phyloP scores from a whole-genome alignment of 2,329 filamentous ascomycete species.

The Beauveria sp. region DNA sequence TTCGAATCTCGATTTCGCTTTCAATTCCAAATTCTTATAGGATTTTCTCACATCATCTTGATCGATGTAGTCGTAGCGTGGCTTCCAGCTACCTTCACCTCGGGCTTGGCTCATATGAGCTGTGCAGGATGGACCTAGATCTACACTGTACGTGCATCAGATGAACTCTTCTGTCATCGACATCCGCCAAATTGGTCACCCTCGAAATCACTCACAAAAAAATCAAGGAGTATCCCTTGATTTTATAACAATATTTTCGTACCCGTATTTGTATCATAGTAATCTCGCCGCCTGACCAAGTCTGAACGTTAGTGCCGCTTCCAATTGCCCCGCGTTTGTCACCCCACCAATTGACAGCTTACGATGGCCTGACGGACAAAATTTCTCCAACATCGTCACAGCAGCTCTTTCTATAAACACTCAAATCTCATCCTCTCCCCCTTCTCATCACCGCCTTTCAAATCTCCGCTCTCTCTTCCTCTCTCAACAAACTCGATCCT shows the following conservation, averaged over 20 bases:
- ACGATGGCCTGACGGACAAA: neutral
- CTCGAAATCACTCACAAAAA: neutral
- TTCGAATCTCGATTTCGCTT: no score
- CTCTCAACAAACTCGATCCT: neutral
- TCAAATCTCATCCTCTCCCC: neutral
- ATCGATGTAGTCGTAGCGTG: no score
- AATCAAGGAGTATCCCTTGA: neutral
- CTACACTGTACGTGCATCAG: neutral
- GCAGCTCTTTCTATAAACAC: neutral
- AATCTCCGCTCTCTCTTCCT: neutral
- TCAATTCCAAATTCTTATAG: no score
- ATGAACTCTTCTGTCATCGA: neutral
- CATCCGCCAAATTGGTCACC: neutral
- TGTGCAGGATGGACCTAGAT: neutral
- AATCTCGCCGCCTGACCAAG: neutral
- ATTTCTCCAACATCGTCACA: neutral
- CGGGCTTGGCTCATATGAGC: neutral
- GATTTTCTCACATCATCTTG: no score
- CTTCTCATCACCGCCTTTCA: neutral
- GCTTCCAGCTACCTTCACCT: no score
- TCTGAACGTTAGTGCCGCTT: neutral
- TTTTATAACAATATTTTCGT: neutral
- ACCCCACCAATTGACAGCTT: conserved; percentile 1
- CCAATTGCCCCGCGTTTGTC: neutral
- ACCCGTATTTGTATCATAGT: neutral